Percentiles rank a stretch among this genome's conserved stretches.
phyloP scores from a whole-genome alignment of 2,329 filamentous ascomycete genomes.

The Epichloe sibirici region DNA sequence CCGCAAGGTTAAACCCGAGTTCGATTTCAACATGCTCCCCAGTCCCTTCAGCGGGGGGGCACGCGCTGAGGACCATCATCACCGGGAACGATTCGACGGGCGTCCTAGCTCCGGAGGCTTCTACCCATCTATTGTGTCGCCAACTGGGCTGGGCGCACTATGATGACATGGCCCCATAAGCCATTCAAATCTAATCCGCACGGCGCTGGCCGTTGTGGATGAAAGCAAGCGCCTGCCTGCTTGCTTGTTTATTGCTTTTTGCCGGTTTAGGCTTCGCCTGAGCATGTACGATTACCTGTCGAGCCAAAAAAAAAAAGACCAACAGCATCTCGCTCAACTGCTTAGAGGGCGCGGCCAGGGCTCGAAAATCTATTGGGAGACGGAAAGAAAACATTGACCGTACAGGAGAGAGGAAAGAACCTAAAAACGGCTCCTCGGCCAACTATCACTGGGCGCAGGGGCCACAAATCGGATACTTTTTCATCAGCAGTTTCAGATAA shows the following conservation, averaged over 20 bases:
- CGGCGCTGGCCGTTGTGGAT: neutral
- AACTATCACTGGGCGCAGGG: neutral
- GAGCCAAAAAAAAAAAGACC: neutral
- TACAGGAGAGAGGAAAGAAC: neutral
- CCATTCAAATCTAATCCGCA: neutral
- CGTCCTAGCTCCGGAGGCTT: conserved; percentile 39
- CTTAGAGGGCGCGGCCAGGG: neutral
- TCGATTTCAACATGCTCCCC: conserved; percentile 31
- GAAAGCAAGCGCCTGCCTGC: neutral
- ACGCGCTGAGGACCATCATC: conserved; percentile 24
- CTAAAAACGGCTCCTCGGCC: neutral
- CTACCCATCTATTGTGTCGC: conserved; percentile 38
- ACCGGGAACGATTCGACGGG: conserved; percentile 38
- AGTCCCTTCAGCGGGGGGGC: conserved; percentile 26
- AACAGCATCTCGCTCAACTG: neutral
- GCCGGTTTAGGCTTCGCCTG: neutral
- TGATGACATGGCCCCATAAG: conserved; percentile 24
- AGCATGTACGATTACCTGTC: neutral
- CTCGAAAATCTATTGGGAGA: neutral
- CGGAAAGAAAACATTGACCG: neutral
- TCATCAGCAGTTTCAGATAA: neutral
- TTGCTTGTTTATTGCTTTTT: neutral
- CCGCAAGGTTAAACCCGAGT: conserved; percentile 37
- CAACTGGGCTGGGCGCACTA: conserved; percentile 26
- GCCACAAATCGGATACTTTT: neutral